phyloP scores from a whole-genome alignment of 1,139 yeast species.

The Hemisphaericaspora subhashii region DNA sequence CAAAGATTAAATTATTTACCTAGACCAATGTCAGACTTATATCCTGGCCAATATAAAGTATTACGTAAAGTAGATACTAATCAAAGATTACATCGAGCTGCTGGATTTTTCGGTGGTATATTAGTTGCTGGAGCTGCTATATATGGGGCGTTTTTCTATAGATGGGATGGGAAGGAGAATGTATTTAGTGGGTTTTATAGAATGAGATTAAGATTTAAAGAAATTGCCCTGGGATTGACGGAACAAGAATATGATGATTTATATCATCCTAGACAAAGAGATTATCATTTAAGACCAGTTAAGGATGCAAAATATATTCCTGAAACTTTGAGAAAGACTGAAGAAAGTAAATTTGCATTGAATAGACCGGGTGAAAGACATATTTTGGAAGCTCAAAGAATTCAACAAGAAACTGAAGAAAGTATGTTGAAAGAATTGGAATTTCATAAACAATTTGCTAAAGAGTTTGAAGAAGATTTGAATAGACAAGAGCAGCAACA shows the following conservation, averaged over 20 bases:
- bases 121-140: constrained; percentile 48
- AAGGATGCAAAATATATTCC: constrained; percentile 46
- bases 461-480: constrained; percentile 28
- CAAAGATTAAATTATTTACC: constrained; percentile 74
- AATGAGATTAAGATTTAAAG: constrained; percentile 56
- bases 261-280: constrained; percentile 41
- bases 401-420: constrained; percentile 71
- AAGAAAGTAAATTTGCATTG: constrained; percentile 51
- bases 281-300: constrained; percentile 37
- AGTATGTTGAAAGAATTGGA: constrained; percentile 58
- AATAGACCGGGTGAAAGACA: constrained; percentile 75
- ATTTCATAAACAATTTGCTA: constrained; percentile 29
- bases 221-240: constrained; percentile 50
- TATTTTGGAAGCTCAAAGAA: constrained; percentile 71
- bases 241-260: constrained; percentile 67
- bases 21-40: constrained; percentile 68
- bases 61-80: constrained; percentile 60
- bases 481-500: background rate
- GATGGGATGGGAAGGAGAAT: constrained; percentile 84
- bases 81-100: constrained; percentile 58
- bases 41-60: constrained; percentile 79
- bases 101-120: constrained; percentile 47
- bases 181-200: constrained; percentile 70
- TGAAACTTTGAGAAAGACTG: constrained; percentile 37
- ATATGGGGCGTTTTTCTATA: constrained; percentile 67